Evolutionary conservation across 805 yeast genomes (phyloP), one percentile per base, ranked within the genome.

Genomic region (Kodamaea neixiangensis): DNA sequence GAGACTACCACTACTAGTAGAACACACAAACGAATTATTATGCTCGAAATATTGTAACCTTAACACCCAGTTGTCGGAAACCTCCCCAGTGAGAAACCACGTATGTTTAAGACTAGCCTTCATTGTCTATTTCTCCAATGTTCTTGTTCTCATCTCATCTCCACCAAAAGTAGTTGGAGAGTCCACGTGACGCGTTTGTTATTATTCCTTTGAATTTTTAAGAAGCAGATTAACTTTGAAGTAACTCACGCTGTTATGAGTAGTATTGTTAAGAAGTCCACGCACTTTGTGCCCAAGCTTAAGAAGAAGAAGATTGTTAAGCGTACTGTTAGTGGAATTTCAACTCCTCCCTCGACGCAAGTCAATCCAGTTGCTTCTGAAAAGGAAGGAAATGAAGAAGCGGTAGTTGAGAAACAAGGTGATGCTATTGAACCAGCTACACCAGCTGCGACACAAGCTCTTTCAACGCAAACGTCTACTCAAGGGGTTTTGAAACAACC

Each of bases 271-370:
- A 74, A 73, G 67, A 68, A 67, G 62, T 79, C 83, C 20, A 78
- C 86, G 10, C 81, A 86, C 50, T 86, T 86, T 66, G 73, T 78
- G n/a, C 91, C 91, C 2, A 85, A 83, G 54, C 55, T 70, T 35
- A 66, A 63, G 57, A 65, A 63, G 56, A 58, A 59, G 64, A 51
- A 63, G 59, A 44, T 34, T 13, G 41, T 43, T 6, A 34, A 37
- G 25, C 25, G 34, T 17, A 58, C 55, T 19, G 33, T n/a, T n/a
- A 44, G 34, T n/a, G 45, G 39, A 2, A 31, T 47, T 5, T 46
- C 58, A 3, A 54, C 65, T 9, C 62, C 61, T 44, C 59, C 60
- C 0, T 34, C 62, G 2, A 56, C 63, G 0, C 63, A 56, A 48
- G 22, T 49, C 17, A 19, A 54, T 39, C 37, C 31, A 25, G 31